Conservation (phyloP, 1,139 yeast genomes). For the Yamadazyma diddensiae region DNA sequence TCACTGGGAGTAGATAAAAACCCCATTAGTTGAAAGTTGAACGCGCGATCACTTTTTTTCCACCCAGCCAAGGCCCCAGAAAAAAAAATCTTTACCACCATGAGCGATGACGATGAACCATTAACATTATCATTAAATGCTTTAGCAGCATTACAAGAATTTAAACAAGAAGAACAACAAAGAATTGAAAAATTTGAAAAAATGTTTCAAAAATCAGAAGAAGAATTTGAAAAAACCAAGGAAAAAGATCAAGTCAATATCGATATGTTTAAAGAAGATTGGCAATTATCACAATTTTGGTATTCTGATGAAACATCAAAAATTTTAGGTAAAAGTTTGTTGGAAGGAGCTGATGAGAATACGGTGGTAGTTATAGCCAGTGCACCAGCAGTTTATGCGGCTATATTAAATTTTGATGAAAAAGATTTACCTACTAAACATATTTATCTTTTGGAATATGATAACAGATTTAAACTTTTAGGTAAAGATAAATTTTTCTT, state of each 20-base stretch:
- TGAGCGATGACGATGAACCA: conserved; percentile 31
- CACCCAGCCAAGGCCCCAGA: too few species aligned
- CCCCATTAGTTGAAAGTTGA: conserved; percentile 3
- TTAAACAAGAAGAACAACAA: conserved; percentile 61
- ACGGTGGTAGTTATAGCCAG: conserved; percentile 75
- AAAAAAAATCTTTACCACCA: conserved; percentile 1
- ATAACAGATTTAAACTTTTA: conserved; percentile 67
- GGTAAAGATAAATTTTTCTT: conserved; percentile 67
- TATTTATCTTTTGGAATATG: conserved; percentile 75
- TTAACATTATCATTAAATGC: conserved; percentile 64
- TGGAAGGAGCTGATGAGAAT: conserved; percentile 70
- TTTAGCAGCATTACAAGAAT: conserved; percentile 74
- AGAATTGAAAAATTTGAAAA: conserved; percentile 58
- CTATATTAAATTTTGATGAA: conserved; percentile 55
- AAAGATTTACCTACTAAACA: conserved; percentile 60
- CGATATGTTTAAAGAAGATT: conserved; percentile 77
- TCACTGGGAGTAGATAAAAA: conserved; percentile 29
- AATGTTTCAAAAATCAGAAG: conserved; percentile 59
- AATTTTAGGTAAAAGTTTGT: conserved; percentile 60
- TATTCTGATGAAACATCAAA: conserved; percentile 72
- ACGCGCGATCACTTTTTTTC: conserved; percentile 1
- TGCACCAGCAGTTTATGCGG: conserved; percentile 92
- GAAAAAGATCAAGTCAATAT: conserved; percentile 35
- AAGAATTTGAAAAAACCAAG: conserved; percentile 33
- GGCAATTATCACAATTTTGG: conserved; percentile 95